A percentile compares a stretch with the other conserved stretches of the same genome.
Conservation (phyloP, 1,284 basidiomycete genomes). For the Trichosporon ovoides region DNA sequence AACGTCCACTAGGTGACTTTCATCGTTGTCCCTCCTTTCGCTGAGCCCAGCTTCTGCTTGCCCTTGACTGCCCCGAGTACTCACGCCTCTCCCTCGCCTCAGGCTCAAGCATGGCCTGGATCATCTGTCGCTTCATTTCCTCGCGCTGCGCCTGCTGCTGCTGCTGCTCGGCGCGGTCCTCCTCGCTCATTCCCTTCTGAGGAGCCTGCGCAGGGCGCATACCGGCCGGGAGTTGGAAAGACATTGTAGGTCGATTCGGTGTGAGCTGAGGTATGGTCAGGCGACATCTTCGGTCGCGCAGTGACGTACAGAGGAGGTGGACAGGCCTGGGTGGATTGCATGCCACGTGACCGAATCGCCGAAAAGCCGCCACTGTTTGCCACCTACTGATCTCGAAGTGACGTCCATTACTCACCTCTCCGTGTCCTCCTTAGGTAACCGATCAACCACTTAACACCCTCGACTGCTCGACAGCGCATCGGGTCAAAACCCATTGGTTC, state of each 20-base stretch:
- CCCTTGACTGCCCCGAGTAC: too few species aligned
- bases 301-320: neutral
- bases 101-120: conserved; percentile 80
- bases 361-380: conserved; percentile 1
- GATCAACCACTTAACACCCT: neutral
- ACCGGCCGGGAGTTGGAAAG: conserved; percentile 45
- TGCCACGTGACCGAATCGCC: conserved; percentile 2
- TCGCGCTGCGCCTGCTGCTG: conserved; percentile 47
- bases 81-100: conserved; percentile 85
- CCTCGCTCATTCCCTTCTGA: conserved; percentile 20
- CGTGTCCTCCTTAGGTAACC: neutral
- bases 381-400: neutral
- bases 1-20: too few species aligned
- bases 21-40: too few species aligned
- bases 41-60: too few species aligned
- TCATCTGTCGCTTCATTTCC: conserved; percentile 66
- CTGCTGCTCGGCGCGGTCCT: conserved; percentile 35
- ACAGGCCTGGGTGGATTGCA: too few species aligned
- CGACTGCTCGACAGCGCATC: neutral
- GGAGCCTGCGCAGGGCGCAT: conserved; percentile 33
- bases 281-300: neutral
- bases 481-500: neutral
- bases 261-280: neutral
- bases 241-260: conserved; percentile 38
- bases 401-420: neutral